A percentile compares a stretch with the other conserved stretches of the same genome.
Evolutionary conservation across 805 yeast species (phyloP).

Genomic region (Teunomyces funiuensis): DNA sequence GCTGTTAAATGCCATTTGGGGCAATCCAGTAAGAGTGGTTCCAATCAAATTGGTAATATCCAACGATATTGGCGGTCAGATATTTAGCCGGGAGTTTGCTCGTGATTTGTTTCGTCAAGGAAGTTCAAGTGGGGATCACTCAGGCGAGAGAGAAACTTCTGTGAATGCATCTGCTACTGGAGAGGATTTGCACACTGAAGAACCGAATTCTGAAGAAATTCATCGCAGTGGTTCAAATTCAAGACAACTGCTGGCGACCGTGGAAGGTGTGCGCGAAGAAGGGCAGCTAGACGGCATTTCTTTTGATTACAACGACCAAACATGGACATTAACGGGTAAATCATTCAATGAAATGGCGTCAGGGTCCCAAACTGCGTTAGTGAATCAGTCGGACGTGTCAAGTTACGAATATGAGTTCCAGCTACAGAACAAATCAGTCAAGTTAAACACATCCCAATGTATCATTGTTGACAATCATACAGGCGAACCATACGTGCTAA

Average conservation of each 20-base stretch:
- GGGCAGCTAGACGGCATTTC: too few relatives aligned
- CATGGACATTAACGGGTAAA: conserved; percentile 26
- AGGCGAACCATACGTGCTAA: conserved; percentile 37
- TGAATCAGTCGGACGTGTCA: conserved; percentile 29
- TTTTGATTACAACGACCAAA: neutral
- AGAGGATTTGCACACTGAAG: neutral
- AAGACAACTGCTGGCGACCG: too few relatives aligned
- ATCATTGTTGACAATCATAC: conserved; percentile 34
- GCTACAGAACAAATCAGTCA: conserved; percentile 13
- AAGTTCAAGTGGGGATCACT: neutral
- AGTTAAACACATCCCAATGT: conserved; percentile 41
- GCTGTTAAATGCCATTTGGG: conserved; percentile 1
- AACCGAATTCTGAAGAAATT: neutral
- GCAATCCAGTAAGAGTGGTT: conserved; percentile 1
- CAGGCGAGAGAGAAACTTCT: neutral
- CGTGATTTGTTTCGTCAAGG: conserved; percentile 17
- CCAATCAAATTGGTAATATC: neutral
- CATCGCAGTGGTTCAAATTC: neutral
- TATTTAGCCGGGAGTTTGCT: conserved; percentile 26
- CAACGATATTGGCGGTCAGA: conserved; percentile 16
- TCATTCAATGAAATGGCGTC: conserved; percentile 9
- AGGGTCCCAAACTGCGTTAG: conserved; percentile 13
- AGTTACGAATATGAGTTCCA: conserved; percentile 25
- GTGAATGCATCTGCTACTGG: neutral
- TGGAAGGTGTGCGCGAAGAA: too few relatives aligned